A percentile compares a stretch with the other conserved stretches of the same genome.
Evolutionary conservation across 2,329 filamentous ascomycete genomes (phyloP).

Genomic region (Juglanconis oblonga): DNA sequence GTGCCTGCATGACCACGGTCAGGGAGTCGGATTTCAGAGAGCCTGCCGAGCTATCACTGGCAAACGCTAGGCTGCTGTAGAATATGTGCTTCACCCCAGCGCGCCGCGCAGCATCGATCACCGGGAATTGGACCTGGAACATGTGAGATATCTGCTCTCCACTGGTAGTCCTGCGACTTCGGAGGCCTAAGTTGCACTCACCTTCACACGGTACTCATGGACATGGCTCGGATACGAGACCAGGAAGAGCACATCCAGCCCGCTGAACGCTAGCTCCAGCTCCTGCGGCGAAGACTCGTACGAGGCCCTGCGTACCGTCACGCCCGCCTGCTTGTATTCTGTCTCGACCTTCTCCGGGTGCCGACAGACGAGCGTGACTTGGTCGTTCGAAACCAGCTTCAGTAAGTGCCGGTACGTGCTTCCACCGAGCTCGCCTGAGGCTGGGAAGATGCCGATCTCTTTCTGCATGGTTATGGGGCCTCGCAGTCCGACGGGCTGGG

Average conservation of each 20-base stretch:
- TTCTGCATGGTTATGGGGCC: constrained; percentile 21
- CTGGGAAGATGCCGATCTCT: constrained; percentile 46
- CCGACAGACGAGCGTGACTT: constrained; percentile 46
- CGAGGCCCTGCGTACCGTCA: constrained; percentile 48
- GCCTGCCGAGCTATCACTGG: constrained; percentile 32
- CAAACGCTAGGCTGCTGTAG: constrained; percentile 58
- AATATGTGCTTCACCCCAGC: constrained; percentile 53
- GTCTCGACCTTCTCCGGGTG: constrained; percentile 39
- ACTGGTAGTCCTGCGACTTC: background rate
- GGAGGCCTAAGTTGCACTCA: constrained; percentile 19
- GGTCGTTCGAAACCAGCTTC: constrained; percentile 37
- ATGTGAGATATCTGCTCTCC: background rate
- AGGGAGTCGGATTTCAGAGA: constrained; percentile 28
- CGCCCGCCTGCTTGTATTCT: constrained; percentile 37
- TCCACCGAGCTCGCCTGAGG: constrained; percentile 49
- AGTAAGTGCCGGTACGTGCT: constrained; percentile 49
- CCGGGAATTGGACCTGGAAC: constrained; percentile 32
- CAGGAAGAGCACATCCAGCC: constrained; percentile 50
- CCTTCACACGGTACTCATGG: constrained; percentile 41
- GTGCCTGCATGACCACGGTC: constrained; percentile 58
- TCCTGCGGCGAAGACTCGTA: constrained; percentile 44
- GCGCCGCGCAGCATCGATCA: constrained; percentile 50
- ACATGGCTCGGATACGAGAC: constrained; percentile 53
- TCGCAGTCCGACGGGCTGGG: no score
- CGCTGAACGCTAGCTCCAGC: constrained; percentile 45